Evolutionary conservation across 2,329 filamentous ascomycete species (phyloP).

Genomic region (Microcyclosporella mali): DNA sequence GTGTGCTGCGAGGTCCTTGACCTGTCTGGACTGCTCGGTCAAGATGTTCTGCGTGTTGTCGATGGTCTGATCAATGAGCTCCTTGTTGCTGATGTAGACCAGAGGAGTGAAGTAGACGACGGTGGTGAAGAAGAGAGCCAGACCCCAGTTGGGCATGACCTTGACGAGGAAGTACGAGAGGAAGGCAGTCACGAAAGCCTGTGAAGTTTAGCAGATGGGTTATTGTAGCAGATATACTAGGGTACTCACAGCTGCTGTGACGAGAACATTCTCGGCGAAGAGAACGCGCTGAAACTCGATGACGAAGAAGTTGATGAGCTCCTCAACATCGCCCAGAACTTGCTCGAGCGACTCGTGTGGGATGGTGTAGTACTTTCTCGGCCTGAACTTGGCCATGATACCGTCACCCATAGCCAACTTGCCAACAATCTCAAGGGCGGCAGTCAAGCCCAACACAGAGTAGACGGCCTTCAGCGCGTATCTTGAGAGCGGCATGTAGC

Average conservation of each 20-base stretch:
- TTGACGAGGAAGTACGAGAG: constrained; percentile 60
- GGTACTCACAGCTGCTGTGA: constrained; percentile 52
- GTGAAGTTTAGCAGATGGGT: not conserved
- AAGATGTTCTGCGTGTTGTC: constrained; percentile 49
- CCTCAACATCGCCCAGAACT: constrained; percentile 55
- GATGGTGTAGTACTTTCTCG: constrained; percentile 60
- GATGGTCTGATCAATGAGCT: constrained; percentile 57
- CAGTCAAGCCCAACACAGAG: constrained; percentile 53
- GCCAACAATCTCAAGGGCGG: constrained; percentile 52
- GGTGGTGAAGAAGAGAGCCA: constrained; percentile 52
- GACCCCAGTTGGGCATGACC: constrained; percentile 59
- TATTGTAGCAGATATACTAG: no score
- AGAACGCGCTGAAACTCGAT: constrained; percentile 62
- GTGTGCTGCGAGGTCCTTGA: constrained; percentile 55
- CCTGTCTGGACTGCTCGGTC: constrained; percentile 53
- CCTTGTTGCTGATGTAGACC: constrained; percentile 59
- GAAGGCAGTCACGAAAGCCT: constrained; percentile 56
- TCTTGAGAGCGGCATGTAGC: constrained; percentile 57
- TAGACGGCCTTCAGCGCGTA: constrained; percentile 57
- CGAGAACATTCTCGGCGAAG: constrained; percentile 59
- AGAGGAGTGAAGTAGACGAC: constrained; percentile 55
- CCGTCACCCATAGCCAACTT: constrained; percentile 52
- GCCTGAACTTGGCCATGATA: constrained; percentile 55
- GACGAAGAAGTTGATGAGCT: constrained; percentile 62
- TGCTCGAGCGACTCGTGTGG: constrained; percentile 58